Evolutionary conservation across 164 flowering plant genomes (phyloP).

Genomic region (Stephania cephalantha): DNA sequence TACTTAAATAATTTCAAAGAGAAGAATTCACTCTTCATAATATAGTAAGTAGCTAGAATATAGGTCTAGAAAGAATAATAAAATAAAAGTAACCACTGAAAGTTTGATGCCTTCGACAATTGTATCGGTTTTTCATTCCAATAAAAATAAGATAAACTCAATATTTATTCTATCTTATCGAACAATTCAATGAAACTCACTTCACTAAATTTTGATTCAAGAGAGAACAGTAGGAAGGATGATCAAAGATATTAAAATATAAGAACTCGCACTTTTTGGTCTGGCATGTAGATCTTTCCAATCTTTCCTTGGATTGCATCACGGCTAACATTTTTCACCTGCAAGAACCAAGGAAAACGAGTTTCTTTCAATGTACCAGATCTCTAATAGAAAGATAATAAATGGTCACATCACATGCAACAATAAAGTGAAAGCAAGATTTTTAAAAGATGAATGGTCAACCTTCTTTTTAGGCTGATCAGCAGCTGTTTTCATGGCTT

Average conservation of each 20-base stretch:
- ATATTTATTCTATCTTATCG: no score
- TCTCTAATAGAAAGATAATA: neutral
- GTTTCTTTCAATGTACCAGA: neutral
- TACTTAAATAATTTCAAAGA: no score
- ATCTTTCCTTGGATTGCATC: slow-evolving; percentile 57
- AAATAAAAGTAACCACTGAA: no score
- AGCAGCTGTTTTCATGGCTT: slow-evolving; percentile 63
- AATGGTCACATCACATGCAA: neutral
- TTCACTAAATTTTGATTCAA: no score
- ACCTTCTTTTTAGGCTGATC: slow-evolving; percentile 80
- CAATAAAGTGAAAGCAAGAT: neutral
- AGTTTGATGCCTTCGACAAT: no score
- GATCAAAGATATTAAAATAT: neutral
- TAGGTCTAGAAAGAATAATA: no score
- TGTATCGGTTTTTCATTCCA: no score
- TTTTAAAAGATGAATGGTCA: neutral
- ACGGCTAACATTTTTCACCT: slow-evolving; percentile 72
- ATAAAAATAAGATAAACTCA: no score
- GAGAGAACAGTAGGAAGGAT: neutral
- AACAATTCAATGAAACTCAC: no score
- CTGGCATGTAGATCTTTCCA: slow-evolving; percentile 83
- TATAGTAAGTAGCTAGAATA: no score
- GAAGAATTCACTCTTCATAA: no score
- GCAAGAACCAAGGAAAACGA: slow-evolving; percentile 18
- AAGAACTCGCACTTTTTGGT: slow-evolving; percentile 55